Evolutionary conservation across 208 protist species (phyloP).

Genomic region (Trypanosoma mega): DNA sequence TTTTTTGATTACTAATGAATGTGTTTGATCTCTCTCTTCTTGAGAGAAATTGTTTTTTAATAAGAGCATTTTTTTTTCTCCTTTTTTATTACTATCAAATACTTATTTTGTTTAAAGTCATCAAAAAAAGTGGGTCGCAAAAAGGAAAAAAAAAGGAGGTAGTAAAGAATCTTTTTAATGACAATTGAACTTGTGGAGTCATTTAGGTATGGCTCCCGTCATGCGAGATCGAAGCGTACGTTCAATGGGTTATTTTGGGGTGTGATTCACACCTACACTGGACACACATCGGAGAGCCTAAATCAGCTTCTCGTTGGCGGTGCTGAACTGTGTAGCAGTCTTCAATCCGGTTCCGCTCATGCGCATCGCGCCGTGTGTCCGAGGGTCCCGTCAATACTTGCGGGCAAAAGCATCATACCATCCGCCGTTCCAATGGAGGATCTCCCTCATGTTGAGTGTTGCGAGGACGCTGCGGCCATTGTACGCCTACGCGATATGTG

Average conservation of each 20-base stretch:
- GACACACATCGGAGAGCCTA: conserved; percentile 38
- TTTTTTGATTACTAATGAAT: no score
- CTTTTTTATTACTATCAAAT: no score
- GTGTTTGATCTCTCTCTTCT: no score
- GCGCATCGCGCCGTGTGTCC: conserved; percentile 52
- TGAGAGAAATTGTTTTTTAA: no score
- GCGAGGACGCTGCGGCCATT: conserved; percentile 12
- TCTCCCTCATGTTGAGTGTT: conserved; percentile 17
- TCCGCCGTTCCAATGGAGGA: conserved; percentile 14
- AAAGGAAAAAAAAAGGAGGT: no score
- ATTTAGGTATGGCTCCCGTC: no score
- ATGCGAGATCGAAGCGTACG: no score
- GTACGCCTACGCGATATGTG: conserved; percentile 1
- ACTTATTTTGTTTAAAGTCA: no score
- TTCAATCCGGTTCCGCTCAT: conserved; percentile 47
- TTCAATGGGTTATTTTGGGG: conserved; percentile 29
- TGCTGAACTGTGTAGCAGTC: conserved; percentile 29
- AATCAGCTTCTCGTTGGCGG: conserved; percentile 43
- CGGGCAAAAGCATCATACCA: background rate
- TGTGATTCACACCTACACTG: conserved; percentile 65
- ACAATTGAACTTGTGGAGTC: no score
- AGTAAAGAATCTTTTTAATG: no score
- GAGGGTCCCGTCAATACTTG: conserved; percentile 32
- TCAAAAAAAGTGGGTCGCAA: no score
- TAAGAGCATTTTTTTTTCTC: no score